These are phyloP conservation scores for Yamadazyma siamensis DNA, from an alignment of 1,139 yeast genomes.

Conservation along the genomic window DNA sequence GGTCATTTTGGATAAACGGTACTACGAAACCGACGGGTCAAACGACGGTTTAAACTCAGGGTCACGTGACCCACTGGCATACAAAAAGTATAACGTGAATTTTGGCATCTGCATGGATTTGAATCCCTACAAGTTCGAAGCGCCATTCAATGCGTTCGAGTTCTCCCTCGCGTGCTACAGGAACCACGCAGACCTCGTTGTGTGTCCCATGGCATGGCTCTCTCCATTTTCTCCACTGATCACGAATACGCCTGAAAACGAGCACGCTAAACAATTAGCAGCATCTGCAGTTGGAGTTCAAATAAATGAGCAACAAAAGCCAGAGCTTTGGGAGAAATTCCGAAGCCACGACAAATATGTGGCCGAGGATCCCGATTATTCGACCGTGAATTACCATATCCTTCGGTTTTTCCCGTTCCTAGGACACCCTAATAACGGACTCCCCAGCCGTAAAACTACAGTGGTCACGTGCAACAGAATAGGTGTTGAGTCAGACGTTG, in stretches of 20 bases:
- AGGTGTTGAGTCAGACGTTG: constrained; percentile 67
- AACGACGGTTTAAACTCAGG: not conserved
- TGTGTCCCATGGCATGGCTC: constrained; percentile 91
- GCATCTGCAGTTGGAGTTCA: not conserved
- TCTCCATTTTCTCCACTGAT: constrained; percentile 51
- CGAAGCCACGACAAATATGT: constrained; percentile 6
- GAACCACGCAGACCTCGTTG: constrained; percentile 50
- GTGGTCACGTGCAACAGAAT: constrained; percentile 63
- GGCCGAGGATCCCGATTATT: constrained; percentile 16
- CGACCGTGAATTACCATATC: constrained; percentile 60
- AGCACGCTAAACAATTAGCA: not conserved
- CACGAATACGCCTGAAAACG: not conserved
- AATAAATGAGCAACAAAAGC: not conserved
- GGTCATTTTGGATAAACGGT: constrained; percentile 30
- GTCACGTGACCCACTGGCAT: not conserved
- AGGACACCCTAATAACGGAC: constrained; percentile 33
- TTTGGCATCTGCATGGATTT: constrained; percentile 96
- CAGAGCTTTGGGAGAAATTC: not conserved
- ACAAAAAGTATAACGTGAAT: constrained; percentile 29
- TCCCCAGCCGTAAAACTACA: constrained; percentile 22
- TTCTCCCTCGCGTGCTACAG: constrained; percentile 55
- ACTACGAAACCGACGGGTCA: constrained; percentile 11
- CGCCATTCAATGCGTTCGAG: constrained; percentile 74
- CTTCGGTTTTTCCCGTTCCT: constrained; percentile 66
- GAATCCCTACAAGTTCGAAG: constrained; percentile 79